Percentiles rank a stretch among this genome's conserved stretches.
phyloP scores from a whole-genome alignment of 768 basidiomycete species.

The Boletus reticulatus region DNA sequence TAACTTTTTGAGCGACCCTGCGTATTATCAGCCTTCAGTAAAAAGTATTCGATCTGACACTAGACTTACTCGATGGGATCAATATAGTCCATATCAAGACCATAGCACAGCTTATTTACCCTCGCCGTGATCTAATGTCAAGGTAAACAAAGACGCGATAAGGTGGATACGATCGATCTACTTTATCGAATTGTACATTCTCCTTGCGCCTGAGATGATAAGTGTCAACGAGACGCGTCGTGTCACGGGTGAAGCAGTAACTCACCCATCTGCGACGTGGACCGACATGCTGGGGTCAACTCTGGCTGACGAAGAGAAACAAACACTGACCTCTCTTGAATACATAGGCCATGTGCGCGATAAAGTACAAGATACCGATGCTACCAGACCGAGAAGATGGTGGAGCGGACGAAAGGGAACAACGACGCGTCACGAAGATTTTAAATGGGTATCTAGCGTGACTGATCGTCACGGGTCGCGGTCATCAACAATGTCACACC shows the following conservation, averaged over 20 bases:
- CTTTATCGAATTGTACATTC: conserved; percentile 92
- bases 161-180: conserved; percentile 29
- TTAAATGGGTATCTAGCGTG: conserved; percentile 27
- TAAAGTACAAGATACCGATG: conserved; percentile 1
- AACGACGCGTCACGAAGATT: conserved; percentile 30
- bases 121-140: conserved; percentile 73
- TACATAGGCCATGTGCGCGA: conserved; percentile 44
- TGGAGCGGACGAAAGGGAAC: conserved; percentile 18
- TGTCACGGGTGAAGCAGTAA: conserved; percentile 4
- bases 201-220: conserved; percentile 67
- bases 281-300: conserved; percentile 7
- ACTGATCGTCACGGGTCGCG: conserved; percentile 31
- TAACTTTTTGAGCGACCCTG: conserved; percentile 90
- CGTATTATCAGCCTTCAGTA: conserved; percentile 4
- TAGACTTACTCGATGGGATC: conserved; percentile 76
- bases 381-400: conserved; percentile 18
- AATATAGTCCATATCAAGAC: conserved; percentile 87
- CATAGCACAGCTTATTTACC: conserved; percentile 91
- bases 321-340: conserved; percentile 53
- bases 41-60: background rate
- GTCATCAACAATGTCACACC: conserved; percentile 34
- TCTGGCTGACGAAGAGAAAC: background rate
- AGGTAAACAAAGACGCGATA: conserved; percentile 17
- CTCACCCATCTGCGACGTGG: conserved; percentile 46
- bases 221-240: conserved; percentile 25